phyloP scores from a whole-genome alignment of 352 stramenopile species.

The Phytophthora chlamydospora region DNA sequence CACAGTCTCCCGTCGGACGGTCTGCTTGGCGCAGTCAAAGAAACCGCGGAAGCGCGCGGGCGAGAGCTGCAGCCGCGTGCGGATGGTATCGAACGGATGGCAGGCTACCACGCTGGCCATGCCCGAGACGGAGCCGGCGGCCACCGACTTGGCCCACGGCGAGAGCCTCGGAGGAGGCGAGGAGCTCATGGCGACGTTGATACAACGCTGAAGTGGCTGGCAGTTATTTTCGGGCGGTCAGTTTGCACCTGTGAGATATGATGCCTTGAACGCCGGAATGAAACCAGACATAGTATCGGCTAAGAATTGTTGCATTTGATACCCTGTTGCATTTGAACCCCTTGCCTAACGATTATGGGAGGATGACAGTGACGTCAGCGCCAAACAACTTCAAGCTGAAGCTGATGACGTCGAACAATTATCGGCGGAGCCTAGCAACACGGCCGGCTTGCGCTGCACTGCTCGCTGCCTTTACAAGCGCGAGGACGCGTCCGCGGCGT shows the following conservation, averaged over 20 bases:
- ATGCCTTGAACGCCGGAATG: constrained; percentile 27
- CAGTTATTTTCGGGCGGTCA: constrained; percentile 4
- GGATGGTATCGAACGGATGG: constrained; percentile 88
- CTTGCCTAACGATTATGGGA: not conserved
- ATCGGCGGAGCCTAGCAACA: not conserved
- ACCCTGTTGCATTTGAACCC: constrained; percentile 12
- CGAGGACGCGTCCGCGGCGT: constrained; percentile 25
- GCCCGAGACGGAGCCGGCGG: constrained; percentile 78
- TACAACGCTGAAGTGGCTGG: not conserved
- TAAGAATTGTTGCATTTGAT: constrained; percentile 4
- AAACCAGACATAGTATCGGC: not conserved
- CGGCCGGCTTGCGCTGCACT: constrained; percentile 1
- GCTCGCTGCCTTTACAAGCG: constrained; percentile 29
- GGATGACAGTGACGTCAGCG: constrained; percentile 5
- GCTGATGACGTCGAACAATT: constrained; percentile 22
- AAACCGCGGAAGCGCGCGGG: constrained; percentile 64
- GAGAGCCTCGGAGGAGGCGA: constrained; percentile 40
- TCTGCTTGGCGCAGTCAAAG: constrained; percentile 67
- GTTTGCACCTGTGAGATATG: constrained; percentile 10
- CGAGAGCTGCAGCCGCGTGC: constrained; percentile 85
- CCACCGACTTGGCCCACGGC: constrained; percentile 66
- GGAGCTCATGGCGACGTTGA: constrained; percentile 22
- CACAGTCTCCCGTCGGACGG: constrained; percentile 63
- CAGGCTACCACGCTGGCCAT: constrained; percentile 86
- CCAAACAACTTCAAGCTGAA: constrained; percentile 28